Evolutionary conservation across 805 yeast genomes (phyloP), one percentile per base, ranked within the genome.

Genomic region (Blastobotrys parvus): DNA sequence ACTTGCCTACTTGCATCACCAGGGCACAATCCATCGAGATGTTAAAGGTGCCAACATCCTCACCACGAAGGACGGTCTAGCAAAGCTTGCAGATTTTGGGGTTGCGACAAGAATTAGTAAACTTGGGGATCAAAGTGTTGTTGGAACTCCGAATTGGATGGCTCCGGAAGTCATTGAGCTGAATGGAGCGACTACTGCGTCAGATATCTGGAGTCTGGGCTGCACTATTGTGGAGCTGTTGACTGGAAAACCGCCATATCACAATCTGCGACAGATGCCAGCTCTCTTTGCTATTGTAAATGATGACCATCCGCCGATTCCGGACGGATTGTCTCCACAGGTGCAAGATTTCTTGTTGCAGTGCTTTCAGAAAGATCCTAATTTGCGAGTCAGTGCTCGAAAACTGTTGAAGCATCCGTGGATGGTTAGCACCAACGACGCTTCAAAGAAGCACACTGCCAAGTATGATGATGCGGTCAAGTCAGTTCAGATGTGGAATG

Each of bases 71-170:
- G 69, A 71, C 20, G 79, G 88, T 4, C 71, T 72, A 27, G 83
- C 81, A 19, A 83, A 82, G 49, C 64, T 82, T 18, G 86, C 87
- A 2, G 90, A 82, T 59, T 82, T 82, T 57, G 92, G 92, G 1
- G 85, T 83, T 5, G 85, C 89, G 16, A 73, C 82, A 3, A 68
- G 68, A 59, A 49, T 57, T 44, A n/a, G 60, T 63, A 45, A 55
- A 45, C 17, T 51, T 55, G 47, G 23, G 16, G 41, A 46, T 38
- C 50, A 45, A 10, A 47, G 58, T 15, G 58, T 60, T 56, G 78
- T 76, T 13, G 98, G 98, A 1, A 87, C 97, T 0, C 94, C 97
- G 0, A 84, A 90, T 58, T 92, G 97, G 97, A 89, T 92, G 96
- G 97, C 98, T 0, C 98, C 98, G 0, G 98, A 92, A 58, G 79